Evolutionary conservation across 2,329 filamentous ascomycete genomes (phyloP).

Genomic region (Amphichorda felina): DNA sequence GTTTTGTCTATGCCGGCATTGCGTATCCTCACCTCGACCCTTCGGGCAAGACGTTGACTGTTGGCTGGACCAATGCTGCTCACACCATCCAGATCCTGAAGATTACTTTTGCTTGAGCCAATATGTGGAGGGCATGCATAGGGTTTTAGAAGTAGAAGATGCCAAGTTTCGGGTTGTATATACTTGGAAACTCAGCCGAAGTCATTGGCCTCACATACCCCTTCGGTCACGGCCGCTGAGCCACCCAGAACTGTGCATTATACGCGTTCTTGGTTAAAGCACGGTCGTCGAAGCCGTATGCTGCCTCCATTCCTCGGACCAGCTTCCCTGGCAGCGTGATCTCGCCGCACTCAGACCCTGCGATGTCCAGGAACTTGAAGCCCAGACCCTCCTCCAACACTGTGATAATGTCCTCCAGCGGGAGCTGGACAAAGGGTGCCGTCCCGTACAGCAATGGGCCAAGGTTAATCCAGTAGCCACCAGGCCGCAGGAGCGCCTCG

Average conservation of each 20-base stretch:
- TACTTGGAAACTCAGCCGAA: too few relatives aligned
- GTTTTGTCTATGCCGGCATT: slow-evolving; percentile 22
- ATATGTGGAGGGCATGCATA: background rate
- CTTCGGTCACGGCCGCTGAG: slow-evolving; percentile 9
- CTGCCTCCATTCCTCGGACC: slow-evolving; percentile 32
- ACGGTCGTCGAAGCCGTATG: slow-evolving; percentile 38
- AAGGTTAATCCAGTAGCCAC: slow-evolving; percentile 43
- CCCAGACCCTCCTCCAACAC: slow-evolving; percentile 33
- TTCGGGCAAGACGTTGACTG: slow-evolving; percentile 19
- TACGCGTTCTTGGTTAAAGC: slow-evolving; percentile 41
- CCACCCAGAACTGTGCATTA: slow-evolving; percentile 42
- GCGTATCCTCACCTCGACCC: slow-evolving; percentile 24
- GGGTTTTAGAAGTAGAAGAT: too few relatives aligned
- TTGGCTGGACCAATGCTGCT: slow-evolving; percentile 27
- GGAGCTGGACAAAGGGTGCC: slow-evolving; percentile 40
- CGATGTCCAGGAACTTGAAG: slow-evolving; percentile 34
- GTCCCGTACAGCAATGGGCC: slow-evolving; percentile 44
- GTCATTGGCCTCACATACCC: too few relatives aligned
- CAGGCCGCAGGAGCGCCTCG: slow-evolving; percentile 28
- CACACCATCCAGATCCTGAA: slow-evolving; percentile 21
- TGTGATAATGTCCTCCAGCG: slow-evolving; percentile 39
- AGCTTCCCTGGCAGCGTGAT: slow-evolving; percentile 26
- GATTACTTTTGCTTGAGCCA: slow-evolving; percentile 12
- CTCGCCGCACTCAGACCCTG: slow-evolving; percentile 23
- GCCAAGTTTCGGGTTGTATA: too few relatives aligned